Base-by-base conservation (phyloP, 306 rosid species). In the Corylus heterophylla region DNA sequence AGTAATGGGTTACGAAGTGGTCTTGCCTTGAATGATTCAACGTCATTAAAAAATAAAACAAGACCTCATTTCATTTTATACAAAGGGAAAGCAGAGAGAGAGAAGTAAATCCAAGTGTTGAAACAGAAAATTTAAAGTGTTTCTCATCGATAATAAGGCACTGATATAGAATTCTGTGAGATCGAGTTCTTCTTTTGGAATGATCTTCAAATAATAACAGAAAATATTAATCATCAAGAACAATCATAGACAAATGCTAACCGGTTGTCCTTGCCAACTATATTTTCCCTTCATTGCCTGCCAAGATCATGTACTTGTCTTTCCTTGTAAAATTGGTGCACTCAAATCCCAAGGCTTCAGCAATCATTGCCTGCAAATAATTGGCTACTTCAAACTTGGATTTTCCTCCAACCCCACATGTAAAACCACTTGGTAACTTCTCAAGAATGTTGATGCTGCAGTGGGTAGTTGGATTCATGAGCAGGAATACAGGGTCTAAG, bases 271-370 rank as follows among this genome's bases (percentile, higher is more conserved):
- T 17, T 17, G 61, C 27, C 25, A 18, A 6, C 44, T 63, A 14
- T 31, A 31, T 35, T 31, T 5, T 63, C 74, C 74, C 74, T 17
- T 69, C 74, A 9, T 69, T 69, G 18, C 54, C 74, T 18, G 74
- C 74, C 74, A 69, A 69, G 8, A 69, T 22, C 74, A 69, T 16
- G 54, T 69, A 69, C 54, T 69, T 69, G 31, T 69, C 74, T 69
- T 45, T 69, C 74, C 74, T 69, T 9, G 51, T 39, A 9, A 69
- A 25, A 20, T 69, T 45, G 74, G 74, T 69, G 54, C 74, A 11
- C 74, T 69, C 54, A 39, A n/a, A 69, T 18, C 54, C 16, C 2
- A 69, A 69, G 8, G 74, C 74, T 48, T 69, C 17, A 45, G 54
- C 74, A 0, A 69, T 44, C 74, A 9, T 13, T 39, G 17, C 35